These are phyloP conservation scores for Aspergillus leporis DNA, from an alignment of 495 filamentous ascomycete genomes.

Conservation along the genomic window DNA sequence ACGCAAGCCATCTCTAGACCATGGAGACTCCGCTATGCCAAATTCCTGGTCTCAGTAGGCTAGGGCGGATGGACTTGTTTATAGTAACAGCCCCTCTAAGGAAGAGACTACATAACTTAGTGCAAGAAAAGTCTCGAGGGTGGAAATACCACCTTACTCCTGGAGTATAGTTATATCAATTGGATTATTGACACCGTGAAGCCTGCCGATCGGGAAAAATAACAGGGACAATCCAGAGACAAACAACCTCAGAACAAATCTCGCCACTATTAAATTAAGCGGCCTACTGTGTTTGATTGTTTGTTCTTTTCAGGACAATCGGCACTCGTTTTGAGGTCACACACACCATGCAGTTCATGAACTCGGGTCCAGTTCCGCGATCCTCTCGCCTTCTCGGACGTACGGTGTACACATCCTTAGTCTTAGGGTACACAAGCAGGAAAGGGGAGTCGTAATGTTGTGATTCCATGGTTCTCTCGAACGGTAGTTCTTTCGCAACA, in stretches of 20 bases:
- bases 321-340: background rate
- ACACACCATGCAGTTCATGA: background rate
- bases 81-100: constrained; percentile 6
- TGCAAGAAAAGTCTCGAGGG: background rate
- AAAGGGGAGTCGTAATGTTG: background rate
- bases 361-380: background rate
- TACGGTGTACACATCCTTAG: background rate
- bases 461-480: constrained; percentile 8
- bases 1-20: constrained; percentile 4
- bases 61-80: constrained; percentile 2
- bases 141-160: constrained; percentile 1
- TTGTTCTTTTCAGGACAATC: background rate
- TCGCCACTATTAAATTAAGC: background rate
- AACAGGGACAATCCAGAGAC: background rate
- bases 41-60: constrained; percentile 1
- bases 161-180: background rate
- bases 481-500: constrained; percentile 9
- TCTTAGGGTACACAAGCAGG: background rate
- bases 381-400: background rate
- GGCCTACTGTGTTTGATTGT: background rate
- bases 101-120: background rate
- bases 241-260: background rate
- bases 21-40: constrained; percentile 5
- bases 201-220: background rate
- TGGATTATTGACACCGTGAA: background rate